Evolutionary conservation across 2,329 filamentous ascomycete genomes (phyloP).

Genomic region (Aspergillus japonicus): DNA sequence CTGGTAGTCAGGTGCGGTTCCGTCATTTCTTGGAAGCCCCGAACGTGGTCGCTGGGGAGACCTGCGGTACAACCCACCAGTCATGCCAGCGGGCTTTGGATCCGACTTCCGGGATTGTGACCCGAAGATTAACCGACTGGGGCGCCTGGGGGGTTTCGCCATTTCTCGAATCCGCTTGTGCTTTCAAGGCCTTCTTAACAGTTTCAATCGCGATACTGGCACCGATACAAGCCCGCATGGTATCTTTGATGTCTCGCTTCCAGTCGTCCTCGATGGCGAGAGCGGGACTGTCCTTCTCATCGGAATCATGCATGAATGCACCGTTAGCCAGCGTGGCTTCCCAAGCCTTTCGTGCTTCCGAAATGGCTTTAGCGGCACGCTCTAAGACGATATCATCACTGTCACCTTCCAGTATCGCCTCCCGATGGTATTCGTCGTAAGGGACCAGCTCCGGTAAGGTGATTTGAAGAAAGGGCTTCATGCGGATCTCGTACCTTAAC

Average conservation of each 20-base stretch:
- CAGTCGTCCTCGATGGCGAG: constrained; percentile 61
- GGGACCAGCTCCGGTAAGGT: constrained; percentile 66
- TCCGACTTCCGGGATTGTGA: constrained; percentile 40
- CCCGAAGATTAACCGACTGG: constrained; percentile 29
- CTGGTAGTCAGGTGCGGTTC: background rate
- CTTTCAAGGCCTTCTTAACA: constrained; percentile 57
- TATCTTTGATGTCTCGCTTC: constrained; percentile 58
- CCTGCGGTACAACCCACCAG: constrained; percentile 47
- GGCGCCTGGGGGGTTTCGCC: background rate
- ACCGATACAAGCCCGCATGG: constrained; percentile 69
- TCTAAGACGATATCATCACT: constrained; percentile 42
- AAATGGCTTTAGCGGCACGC: constrained; percentile 39
- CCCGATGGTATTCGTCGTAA: constrained; percentile 59
- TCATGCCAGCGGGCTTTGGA: constrained; percentile 45
- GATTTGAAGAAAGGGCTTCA: constrained; percentile 76
- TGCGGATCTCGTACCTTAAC: constrained; percentile 77
- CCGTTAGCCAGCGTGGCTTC: constrained; percentile 43
- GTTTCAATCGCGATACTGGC: constrained; percentile 63
- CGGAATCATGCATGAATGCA: constrained; percentile 30
- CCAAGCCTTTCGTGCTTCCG: constrained; percentile 45
- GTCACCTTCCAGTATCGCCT: constrained; percentile 45
- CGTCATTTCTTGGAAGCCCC: constrained; percentile 17
- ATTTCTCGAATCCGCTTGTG: background rate
- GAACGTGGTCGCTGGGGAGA: constrained; percentile 21
- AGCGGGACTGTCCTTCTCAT: constrained; percentile 30